Percentiles rank a stretch among this genome's conserved stretches.
Conservation (phyloP, 2,329 filamentous ascomycete species). For the Aspergillus jensenii region DNA sequence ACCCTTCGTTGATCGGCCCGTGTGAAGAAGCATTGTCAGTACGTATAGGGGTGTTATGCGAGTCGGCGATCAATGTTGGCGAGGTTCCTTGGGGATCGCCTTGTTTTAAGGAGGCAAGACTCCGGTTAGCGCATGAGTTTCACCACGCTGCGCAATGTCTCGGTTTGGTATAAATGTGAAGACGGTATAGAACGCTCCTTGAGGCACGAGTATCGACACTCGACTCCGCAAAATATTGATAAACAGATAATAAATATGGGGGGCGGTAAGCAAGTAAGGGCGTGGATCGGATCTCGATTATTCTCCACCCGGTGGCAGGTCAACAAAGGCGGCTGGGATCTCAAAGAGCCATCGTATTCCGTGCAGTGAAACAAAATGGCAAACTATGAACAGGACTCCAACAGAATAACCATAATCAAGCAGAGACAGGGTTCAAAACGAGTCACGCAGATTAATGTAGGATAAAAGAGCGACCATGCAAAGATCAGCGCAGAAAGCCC, state of each 20-base stretch:
- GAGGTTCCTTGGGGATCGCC: neutral
- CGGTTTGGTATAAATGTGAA: neutral
- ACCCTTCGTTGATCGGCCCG: slow-evolving; percentile 15
- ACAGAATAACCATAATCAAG: neutral
- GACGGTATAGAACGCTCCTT: neutral
- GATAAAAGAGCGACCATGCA: neutral
- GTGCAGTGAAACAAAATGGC: neutral
- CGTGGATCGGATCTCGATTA: slow-evolving; percentile 13
- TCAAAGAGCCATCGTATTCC: neutral
- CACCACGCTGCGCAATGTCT: neutral
- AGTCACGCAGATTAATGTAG: neutral
- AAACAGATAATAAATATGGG: slow-evolving; percentile 1
- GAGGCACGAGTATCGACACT: neutral
- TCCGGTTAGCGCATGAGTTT: neutral
- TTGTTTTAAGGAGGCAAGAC: neutral
- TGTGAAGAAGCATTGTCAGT: slow-evolving; percentile 15
- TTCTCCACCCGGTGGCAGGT: slow-evolving; percentile 16
- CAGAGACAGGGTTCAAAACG: neutral
- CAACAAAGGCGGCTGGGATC: slow-evolving; percentile 9
- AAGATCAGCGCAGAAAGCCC: slow-evolving; percentile 2
- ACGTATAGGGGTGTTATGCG: neutral
- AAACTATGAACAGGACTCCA: neutral
- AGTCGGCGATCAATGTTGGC: neutral
- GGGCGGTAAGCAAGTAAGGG: slow-evolving; percentile 6
- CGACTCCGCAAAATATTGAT: neutral